Percentiles rank a stretch among this genome's conserved stretches.
Evolutionary conservation across 2,329 filamentous ascomycete species (phyloP).

Genomic region (Fusarium torulosum): DNA sequence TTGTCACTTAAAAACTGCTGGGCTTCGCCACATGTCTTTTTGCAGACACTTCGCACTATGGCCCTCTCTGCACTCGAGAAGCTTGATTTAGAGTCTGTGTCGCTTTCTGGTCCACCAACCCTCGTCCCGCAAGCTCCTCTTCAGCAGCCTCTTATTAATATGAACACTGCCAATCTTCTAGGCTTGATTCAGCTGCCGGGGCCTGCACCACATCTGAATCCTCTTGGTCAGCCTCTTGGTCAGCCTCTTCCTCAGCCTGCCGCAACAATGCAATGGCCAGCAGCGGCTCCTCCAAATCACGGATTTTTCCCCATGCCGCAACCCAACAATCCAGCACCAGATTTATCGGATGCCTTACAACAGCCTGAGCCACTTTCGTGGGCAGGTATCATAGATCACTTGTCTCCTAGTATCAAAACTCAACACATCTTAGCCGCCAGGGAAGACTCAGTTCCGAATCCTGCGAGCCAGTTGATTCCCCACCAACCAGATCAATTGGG

Average conservation of each 20-base stretch:
- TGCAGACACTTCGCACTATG: conserved; percentile 64
- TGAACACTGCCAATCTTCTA: conserved; percentile 30
- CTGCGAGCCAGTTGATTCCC: not conserved
- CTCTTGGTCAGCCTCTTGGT: not conserved
- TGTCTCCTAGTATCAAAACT: conserved; percentile 55
- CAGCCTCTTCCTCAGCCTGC: not conserved
- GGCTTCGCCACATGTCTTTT: conserved; percentile 70
- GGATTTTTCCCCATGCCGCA: not conserved
- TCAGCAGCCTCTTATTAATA: conserved; percentile 32
- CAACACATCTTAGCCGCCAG: conserved; percentile 35
- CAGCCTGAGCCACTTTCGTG: conserved; percentile 55
- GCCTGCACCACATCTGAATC: not conserved
- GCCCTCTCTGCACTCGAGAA: conserved; percentile 61
- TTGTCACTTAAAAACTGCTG: conserved; percentile 78
- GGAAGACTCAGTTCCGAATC: conserved; percentile 8
- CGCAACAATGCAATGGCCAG: not conserved
- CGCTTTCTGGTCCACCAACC: conserved; percentile 65
- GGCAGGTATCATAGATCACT: conserved; percentile 58
- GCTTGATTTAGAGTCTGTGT: conserved; percentile 73
- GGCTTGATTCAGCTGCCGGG: conserved; percentile 33
- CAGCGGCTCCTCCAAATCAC: conserved; percentile 5
- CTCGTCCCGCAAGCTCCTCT: conserved; percentile 44
- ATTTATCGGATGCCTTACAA: conserved; percentile 31
- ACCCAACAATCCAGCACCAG: conserved; percentile 11
- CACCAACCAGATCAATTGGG: conserved; percentile 25